Evolutionary conservation across 345 rosid genomes (phyloP).

Genomic region (Populus alba): DNA sequence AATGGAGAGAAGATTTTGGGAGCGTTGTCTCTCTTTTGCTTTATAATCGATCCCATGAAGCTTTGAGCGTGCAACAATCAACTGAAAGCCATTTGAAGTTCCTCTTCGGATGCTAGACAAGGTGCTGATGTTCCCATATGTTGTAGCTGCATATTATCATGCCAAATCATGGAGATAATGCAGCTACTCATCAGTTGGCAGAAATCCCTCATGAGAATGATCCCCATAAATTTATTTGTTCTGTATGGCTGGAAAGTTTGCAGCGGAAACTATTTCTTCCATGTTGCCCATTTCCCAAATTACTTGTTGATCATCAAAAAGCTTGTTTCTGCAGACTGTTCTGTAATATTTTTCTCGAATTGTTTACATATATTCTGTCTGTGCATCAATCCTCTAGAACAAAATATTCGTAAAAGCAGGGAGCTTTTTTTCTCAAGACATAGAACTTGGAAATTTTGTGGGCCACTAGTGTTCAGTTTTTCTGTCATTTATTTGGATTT

Average conservation of each 20-base stretch:
- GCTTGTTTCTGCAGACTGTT: slow-evolving; percentile 1
- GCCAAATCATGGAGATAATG: not conserved
- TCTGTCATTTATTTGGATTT: not conserved
- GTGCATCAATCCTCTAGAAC: slow-evolving; percentile 39
- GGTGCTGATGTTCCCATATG: not conserved
- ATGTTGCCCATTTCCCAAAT: not conserved
- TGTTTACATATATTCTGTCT: slow-evolving; percentile 37
- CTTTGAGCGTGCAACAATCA: not conserved
- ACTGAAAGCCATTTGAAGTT: not conserved
- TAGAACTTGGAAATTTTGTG: not conserved
- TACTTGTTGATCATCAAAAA: not conserved
- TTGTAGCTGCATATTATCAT: not conserved
- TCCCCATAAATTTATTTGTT: not conserved
- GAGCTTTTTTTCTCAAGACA: not conserved
- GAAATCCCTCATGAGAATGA: not conserved
- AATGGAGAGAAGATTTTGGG: not conserved
- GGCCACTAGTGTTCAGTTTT: not conserved
- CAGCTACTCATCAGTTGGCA: not conserved
- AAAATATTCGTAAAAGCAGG: not conserved
- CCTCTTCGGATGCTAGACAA: not conserved
- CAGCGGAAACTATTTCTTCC: not conserved
- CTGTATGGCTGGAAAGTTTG: not conserved
- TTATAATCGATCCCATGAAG: not conserved
- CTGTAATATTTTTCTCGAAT: slow-evolving; percentile 35
- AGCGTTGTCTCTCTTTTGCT: not conserved